Base-by-base conservation (phyloP, 169 alveolate genomes). In the Amoebophrya sp. region DNA sequence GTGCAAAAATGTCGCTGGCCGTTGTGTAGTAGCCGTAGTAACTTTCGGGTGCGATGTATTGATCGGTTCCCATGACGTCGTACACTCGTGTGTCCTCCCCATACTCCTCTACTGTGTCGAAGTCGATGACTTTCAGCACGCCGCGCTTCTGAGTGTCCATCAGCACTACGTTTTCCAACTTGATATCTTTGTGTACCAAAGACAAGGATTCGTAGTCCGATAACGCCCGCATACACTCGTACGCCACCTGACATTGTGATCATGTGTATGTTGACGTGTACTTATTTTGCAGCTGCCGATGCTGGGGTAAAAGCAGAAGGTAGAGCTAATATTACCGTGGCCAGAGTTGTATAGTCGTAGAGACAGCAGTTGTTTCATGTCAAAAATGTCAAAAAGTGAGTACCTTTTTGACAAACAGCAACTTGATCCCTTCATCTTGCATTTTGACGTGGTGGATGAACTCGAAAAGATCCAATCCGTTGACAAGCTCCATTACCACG, bases 11-110 rank as follows among this genome's bases (percentile, higher is more conserved):
- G 83, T 66, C 83, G 83, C 83, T 66, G 35, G 83, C 83, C 7
- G 83, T 66, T 2, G 83, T 66, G 83, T 66, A 66, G 83, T 66
- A 66, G 83, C 83, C 83, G 83, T 66, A 66, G 83, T 66, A 66
- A 1, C 39, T 25, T n/a, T 66, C 83, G 32, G 83, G 83, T 25
- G 83, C 83, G 35, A 66, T 66, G 83, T 66, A 66, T 25, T 66
- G 83, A 25, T 66, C 83, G 12, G 83, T 66, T 7, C 83, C 83
- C 83, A 66, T 66, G 35, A 66, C 83, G 35, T 66, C 83, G 83
- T 66, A 66, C 39, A 66, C 83, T 7, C 83, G 29, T 1, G 83
- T 66, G 83, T 66, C 83, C 35, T 66, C 83, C 10, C 83, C 83
- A 25, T 66, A 66, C 83, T 66, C 83, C 35, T 66, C 83, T 25